Conservation (phyloP, 139 green algal genomes). For the Mychonastes homosphaera region DNA sequence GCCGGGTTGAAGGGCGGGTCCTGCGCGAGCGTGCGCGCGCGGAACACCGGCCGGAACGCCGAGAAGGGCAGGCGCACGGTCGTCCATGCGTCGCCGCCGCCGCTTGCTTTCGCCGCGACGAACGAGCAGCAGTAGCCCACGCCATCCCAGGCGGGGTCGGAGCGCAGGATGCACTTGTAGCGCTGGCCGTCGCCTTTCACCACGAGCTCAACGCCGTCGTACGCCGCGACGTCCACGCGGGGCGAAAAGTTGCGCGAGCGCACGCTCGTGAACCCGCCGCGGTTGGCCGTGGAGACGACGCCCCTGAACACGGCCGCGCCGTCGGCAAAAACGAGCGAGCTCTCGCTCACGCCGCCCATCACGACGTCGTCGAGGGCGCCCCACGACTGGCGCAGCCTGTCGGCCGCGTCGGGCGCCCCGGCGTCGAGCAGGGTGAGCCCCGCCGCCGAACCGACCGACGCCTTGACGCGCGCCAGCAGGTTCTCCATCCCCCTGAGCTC, state of each 20-base stretch:
- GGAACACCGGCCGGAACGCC: conserved; percentile 72
- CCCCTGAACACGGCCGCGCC: conserved; percentile 55
- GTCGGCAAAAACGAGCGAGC: neutral
- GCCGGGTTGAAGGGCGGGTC: conserved; percentile 40
- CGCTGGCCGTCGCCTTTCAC: conserved; percentile 42
- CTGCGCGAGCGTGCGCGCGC: conserved; percentile 48
- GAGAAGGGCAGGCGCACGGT: conserved; percentile 70
- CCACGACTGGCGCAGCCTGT: conserved; percentile 35
- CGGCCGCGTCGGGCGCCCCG: too few species aligned
- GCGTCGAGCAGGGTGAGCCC: too few species aligned
- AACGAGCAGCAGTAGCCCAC: conserved; percentile 65
- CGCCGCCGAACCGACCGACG: too few species aligned
- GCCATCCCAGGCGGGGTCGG: conserved; percentile 67
- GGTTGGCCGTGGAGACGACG: conserved; percentile 71
- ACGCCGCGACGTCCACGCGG: conserved; percentile 55
- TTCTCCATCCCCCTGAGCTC: conserved; percentile 38
- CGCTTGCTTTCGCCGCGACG: too few species aligned
- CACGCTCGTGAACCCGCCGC: conserved; percentile 80
- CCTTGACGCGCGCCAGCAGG: conserved; percentile 24
- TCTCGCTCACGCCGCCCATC: conserved; percentile 71
- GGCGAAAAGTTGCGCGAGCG: conserved; percentile 74
- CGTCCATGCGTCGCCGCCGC: conserved; percentile 55
- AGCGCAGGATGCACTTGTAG: conserved; percentile 84
- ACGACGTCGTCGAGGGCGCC: conserved; percentile 89
- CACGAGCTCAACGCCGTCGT: conserved; percentile 60